Percentiles rank a stretch among this genome's conserved stretches.
Evolutionary conservation across 768 basidiomycete species (phyloP).

Genomic region (Mycena vulgaris): DNA sequence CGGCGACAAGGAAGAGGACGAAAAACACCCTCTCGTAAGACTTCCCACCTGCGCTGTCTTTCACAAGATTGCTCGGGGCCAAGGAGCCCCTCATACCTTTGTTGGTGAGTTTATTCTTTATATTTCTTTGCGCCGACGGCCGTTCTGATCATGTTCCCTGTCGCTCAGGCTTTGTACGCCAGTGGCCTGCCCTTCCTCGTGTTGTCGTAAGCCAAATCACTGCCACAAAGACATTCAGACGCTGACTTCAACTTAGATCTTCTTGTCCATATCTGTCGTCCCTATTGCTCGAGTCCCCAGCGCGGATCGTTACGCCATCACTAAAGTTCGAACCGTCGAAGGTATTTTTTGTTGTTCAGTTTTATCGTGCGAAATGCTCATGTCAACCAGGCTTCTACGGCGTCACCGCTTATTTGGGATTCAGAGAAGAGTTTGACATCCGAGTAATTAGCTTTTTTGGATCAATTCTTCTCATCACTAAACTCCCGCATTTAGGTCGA

Average conservation of each 20-base stretch:
- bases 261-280: conserved; percentile 71
- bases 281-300: conserved; percentile 64
- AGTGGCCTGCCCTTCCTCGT: conserved; percentile 79
- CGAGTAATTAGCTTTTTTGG: conserved; percentile 44
- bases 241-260: conserved; percentile 52
- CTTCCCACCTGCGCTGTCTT: conserved; percentile 71
- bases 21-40: conserved; percentile 50
- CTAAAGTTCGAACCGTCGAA: conserved; percentile 69
- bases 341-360: conserved; percentile 47
- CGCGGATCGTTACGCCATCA: conserved; percentile 69
- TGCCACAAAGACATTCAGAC: neutral
- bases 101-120: conserved; percentile 52
- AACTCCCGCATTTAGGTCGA: conserved; percentile 47
- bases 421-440: conserved; percentile 72
- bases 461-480: neutral
- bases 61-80: conserved; percentile 67
- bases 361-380: neutral
- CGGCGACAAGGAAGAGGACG: conserved; percentile 21
- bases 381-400: conserved; percentile 68
- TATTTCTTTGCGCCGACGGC: neutral
- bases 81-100: conserved; percentile 77
- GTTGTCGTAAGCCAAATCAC: conserved; percentile 65
- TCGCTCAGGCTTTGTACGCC: conserved; percentile 66
- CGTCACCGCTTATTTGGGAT: conserved; percentile 72
- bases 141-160: neutral